A percentile compares a stretch with the other conserved stretches of the same genome.
Evolutionary conservation across 2,329 filamentous ascomycete species (phyloP).

Genomic region (Nigrospora sphaerica): DNA sequence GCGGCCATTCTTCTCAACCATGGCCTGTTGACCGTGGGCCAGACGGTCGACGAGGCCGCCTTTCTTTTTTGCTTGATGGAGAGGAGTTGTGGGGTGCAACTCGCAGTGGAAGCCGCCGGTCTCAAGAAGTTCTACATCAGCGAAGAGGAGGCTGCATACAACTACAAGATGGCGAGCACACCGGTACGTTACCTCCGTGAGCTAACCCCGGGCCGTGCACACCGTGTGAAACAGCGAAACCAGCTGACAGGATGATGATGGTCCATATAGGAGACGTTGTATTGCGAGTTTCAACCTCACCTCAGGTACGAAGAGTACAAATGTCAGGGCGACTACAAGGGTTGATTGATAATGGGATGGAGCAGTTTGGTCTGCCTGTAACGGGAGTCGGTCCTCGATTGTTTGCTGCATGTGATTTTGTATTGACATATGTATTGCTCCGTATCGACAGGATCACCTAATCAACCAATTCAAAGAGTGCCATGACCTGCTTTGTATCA

Average conservation of each 20-base stretch:
- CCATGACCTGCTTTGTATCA: too few relatives aligned
- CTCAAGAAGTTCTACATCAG: constrained; percentile 20
- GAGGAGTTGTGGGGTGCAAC: constrained; percentile 24
- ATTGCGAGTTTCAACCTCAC: constrained; percentile 27
- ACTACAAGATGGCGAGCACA: constrained; percentile 23
- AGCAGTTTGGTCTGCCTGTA: too few relatives aligned
- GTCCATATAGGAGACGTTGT: constrained; percentile 18
- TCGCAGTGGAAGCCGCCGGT: constrained; percentile 21
- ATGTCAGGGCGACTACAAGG: constrained; percentile 12
- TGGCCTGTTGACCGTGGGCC: constrained; percentile 52
- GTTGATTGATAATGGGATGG: too few relatives aligned
- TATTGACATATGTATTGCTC: too few relatives aligned
- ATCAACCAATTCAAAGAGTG: too few relatives aligned
- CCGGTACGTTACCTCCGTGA: constrained; percentile 6
- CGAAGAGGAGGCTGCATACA: constrained; percentile 32
- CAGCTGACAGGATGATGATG: constrained; percentile 3
- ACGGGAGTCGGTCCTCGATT: too few relatives aligned
- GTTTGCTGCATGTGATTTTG: too few relatives aligned
- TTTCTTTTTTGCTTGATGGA: constrained; percentile 45
- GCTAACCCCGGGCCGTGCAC: not conserved
- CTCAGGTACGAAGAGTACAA: constrained; percentile 25
- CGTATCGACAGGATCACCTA: too few relatives aligned
- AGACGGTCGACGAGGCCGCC: constrained; percentile 55
- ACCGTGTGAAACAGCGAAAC: not conserved
- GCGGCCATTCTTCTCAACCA: constrained; percentile 53